Percentiles rank a stretch among this genome's conserved stretches.
These are phyloP conservation scores for Withania somnifera DNA, from an alignment of 305 asterid species.

Conservation along the genomic window DNA sequence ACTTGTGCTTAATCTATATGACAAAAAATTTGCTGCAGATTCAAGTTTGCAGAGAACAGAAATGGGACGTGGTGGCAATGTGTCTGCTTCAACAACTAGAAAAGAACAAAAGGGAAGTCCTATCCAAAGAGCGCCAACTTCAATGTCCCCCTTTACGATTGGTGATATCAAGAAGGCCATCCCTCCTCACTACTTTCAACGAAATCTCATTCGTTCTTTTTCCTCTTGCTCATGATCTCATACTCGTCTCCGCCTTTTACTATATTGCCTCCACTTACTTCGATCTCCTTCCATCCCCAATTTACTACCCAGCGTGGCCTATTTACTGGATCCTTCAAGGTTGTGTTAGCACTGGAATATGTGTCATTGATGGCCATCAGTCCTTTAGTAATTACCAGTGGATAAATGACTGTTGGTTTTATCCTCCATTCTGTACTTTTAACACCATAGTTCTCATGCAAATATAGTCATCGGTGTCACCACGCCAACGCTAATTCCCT, in stretches of 20 bases:
- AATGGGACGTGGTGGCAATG: not conserved
- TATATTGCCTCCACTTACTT: not conserved
- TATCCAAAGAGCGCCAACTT: not conserved
- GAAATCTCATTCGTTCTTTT: not conserved
- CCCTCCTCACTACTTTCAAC: not conserved
- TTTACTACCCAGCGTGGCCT: not conserved
- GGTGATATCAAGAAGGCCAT: not conserved
- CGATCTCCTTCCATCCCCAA: not conserved
- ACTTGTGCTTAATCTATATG: too few relatives aligned
- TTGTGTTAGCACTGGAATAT: not conserved
- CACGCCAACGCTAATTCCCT: not conserved
- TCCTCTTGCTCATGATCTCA: not conserved
- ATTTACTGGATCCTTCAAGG: not conserved
- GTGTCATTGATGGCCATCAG: not conserved
- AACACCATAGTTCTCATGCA: not conserved
- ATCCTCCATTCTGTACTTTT: not conserved
- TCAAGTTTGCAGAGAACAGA: not conserved
- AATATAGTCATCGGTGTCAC: not conserved
- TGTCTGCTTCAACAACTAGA: not conserved
- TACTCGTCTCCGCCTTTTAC: not conserved
- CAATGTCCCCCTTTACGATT: not conserved
- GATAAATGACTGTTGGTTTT: not conserved
- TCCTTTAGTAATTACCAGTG: not conserved
- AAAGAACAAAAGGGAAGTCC: not conserved
- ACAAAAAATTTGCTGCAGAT: not conserved